Base-by-base conservation (phyloP, 2,329 filamentous ascomycete genomes). In the Ceratocystiopsis minuta region DNA sequence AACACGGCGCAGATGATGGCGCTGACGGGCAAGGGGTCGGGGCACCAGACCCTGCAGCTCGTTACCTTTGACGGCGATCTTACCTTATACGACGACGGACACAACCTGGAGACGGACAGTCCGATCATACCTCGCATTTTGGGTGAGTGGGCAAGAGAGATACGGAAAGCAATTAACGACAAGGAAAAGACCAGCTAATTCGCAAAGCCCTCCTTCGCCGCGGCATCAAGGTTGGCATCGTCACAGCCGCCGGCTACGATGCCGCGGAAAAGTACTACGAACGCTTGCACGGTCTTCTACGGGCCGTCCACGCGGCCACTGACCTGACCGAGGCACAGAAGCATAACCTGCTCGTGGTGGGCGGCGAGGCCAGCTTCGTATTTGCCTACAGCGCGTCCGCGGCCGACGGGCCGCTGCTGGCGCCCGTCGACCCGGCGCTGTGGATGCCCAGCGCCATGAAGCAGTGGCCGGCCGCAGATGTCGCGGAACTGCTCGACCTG, bases 51-150 rank as follows among this genome's bases (percentile, higher is more conserved):
- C 5, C 68, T 95, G 10, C 77, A 90, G 51, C 70, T 98, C 4
- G 79, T 93, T 42, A 98, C 90, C 0, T 98, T 98, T 56, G 90
- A 98, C 59, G 90, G 90, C 60, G 90, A 98, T 60, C 86, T 98
- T 40, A 98, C 90, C 1, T 69, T 98, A 17, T 98, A 98, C 57
- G 81, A 86, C 44, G 82, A 98, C 54, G 90, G 90, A 13, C 70
- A 85, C 52, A 83, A 75, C 48, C 67, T 98, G 10, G 75, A 78
- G 42, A 66, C 77, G 0, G 67, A 73, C 15, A 93, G 82, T 56
- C 81, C 85, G 0, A 75, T 93, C 15, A 86, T 96, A 41, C 63
- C 70, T 1, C 64, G 69, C 24, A 66, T 78, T 34, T 57, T 78
- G 16, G 59, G 67, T 67, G 53, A 45, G 56, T 11, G 5, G 24